phyloP scores from a whole-genome alignment of 305 asterid species.

The Fraxinus sp. region DNA sequence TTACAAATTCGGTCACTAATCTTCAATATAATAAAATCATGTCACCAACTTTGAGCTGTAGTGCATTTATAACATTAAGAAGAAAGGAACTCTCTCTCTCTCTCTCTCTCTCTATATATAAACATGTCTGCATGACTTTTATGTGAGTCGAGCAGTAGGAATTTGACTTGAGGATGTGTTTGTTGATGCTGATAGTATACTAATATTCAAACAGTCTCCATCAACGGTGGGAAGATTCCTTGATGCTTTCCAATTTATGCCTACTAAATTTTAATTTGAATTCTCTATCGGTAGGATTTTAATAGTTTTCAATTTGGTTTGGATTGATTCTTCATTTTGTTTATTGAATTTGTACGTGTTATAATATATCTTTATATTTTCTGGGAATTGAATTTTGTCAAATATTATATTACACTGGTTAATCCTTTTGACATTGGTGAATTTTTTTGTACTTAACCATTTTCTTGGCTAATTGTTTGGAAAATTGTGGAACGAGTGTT shows the following conservation, averaged over 20 bases:
- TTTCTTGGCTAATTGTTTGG: constrained; percentile 11
- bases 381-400: constrained; percentile 4
- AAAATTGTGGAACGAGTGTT: background rate
- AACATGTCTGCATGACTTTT: background rate
- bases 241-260: background rate
- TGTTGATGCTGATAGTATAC: background rate
- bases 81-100: background rate
- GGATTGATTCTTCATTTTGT: background rate
- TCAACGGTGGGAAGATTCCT: constrained; percentile 5
- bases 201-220: background rate
- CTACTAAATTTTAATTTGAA: background rate
- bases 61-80: background rate
- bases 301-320: constrained; percentile 15
- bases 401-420: background rate
- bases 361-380: background rate
- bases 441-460: background rate
- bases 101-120: background rate
- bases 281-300: background rate
- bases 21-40: too few relatives aligned
- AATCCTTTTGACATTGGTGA: background rate
- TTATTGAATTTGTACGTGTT: background rate
- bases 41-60: background rate
- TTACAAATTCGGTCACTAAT: too few relatives aligned
- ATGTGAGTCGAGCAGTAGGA: background rate
- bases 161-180: constrained; percentile 6